Base-by-base conservation (phyloP, 2,329 filamentous ascomycete species). In the Colletotrichum sojae region DNA sequence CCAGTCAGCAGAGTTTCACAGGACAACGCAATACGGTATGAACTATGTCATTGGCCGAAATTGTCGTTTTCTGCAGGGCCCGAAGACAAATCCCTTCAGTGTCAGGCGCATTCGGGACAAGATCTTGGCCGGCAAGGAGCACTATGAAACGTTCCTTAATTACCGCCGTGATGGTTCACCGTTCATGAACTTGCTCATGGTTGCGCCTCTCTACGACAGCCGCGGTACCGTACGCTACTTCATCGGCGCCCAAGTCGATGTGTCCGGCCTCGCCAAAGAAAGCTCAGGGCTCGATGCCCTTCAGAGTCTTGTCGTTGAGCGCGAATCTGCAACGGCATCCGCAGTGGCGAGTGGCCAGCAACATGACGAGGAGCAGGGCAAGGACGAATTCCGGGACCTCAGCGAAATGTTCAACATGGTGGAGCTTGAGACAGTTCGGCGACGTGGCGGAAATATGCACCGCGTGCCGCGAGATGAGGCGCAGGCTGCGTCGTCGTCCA, bases 51-150 rank as follows among this genome's bases (percentile, higher is more conserved):
- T 95, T 18, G 92, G 92, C 0, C 88, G 91, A 39, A 95, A 95
- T 71, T 94, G 92, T 73, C 89, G 92, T 8, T 94, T 95, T 74
- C 85, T 95, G 2, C 92, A 94, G 77, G 92, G 93, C 0, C 92
- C 92, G 0, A 88, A 87, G 73, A 94, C 92, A 6, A 91, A 91
- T 71, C 83, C 83, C 0, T 85, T 86, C 70, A 92, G 89, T 58
- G 83, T 92, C 0, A 80, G 83, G 62, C 84, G 93, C 61, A 82
- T 95, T 12, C 83, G 86, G 39, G 86, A 91, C 48, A 89, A 89
- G 31, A 80, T 92, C 12, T 78, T 83, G 8, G 86, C 84, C 1
- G 90, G 91, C n/a, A 85, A 88, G 72, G 92, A 94, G 73, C 88
- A 91, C 71, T 92, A 86, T 62, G 93, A 95, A 74, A 88, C 93